These are phyloP conservation scores for Davidsoniella virescens DNA, from an alignment of 2,329 filamentous ascomycete genomes.

Conservation along the genomic window DNA sequence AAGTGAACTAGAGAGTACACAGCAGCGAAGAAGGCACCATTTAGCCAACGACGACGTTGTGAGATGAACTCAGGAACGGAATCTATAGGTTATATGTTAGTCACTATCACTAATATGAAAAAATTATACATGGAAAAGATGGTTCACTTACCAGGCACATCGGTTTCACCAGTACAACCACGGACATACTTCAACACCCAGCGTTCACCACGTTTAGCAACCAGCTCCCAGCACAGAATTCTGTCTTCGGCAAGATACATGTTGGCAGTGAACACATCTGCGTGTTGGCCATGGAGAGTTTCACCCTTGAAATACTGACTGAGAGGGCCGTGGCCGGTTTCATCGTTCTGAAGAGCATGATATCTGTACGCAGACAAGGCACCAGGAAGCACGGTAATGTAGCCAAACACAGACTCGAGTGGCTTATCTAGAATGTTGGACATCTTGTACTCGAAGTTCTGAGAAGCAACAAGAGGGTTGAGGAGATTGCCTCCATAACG, in stretches of 20 bases:
- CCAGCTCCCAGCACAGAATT: constrained; percentile 95
- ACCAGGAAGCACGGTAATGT: constrained; percentile 92
- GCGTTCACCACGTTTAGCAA: constrained; percentile 82
- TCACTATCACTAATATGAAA: not conserved
- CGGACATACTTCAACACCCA: constrained; percentile 99
- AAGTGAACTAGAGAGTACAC: constrained; percentile 96
- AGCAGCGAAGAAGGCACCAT: constrained; percentile 95
- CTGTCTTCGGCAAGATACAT: constrained; percentile 99
- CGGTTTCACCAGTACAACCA: constrained; percentile 88
- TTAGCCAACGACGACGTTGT: constrained; percentile 89
- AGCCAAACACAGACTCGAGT: constrained; percentile 90
- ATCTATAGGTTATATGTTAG: constrained; percentile 34
- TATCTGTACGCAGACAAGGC: constrained; percentile 92
- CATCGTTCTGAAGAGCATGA: constrained; percentile 89
- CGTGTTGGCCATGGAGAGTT: constrained; percentile 86
- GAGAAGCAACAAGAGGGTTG: constrained; percentile 87
- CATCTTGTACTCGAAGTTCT: constrained; percentile 99
- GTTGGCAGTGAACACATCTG: constrained; percentile 94
- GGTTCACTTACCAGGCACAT: constrained; percentile 65
- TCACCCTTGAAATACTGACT: constrained; percentile 99
- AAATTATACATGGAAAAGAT: not conserved
- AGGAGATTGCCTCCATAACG: constrained; percentile 66
- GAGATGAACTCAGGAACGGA: constrained; percentile 92
- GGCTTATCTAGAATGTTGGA: constrained; percentile 98
- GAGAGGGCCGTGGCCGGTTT: constrained; percentile 82